Percentiles rank a stretch among this genome's conserved stretches.
Conservation (phyloP, 345 rosid genomes). For the Eucalyptus pauciflora region DNA sequence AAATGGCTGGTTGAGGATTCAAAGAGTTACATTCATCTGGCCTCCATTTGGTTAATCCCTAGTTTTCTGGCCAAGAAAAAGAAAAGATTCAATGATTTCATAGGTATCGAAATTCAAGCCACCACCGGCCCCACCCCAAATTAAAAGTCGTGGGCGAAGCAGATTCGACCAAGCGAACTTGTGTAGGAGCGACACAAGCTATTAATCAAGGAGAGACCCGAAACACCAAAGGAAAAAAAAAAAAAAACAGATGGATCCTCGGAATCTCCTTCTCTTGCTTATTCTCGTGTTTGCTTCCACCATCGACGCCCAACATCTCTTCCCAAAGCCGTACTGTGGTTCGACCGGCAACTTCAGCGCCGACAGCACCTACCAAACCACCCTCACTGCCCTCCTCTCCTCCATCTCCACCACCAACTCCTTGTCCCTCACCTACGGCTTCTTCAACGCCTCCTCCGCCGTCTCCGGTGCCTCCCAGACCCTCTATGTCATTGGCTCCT, state of each 20-base stretch:
- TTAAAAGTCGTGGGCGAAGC: too few relatives aligned
- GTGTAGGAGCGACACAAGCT: too few relatives aligned
- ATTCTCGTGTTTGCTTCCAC: neutral
- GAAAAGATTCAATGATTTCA: too few relatives aligned
- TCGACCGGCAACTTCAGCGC: neutral
- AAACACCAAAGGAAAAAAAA: too few relatives aligned
- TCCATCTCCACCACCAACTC: neutral
- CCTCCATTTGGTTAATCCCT: too few relatives aligned
- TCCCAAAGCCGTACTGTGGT: neutral
- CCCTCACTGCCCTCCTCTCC: neutral
- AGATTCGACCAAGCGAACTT: too few relatives aligned
- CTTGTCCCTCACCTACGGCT: neutral
- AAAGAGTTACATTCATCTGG: too few relatives aligned
- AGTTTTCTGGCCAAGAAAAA: too few relatives aligned
- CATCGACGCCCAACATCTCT: neutral
- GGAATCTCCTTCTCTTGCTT: neutral
- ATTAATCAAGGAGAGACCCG: too few relatives aligned
- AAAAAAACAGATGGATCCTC: neutral
- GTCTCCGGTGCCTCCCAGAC: neutral
- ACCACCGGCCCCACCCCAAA: too few relatives aligned
- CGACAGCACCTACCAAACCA: neutral
- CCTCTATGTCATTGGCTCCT: neutral
- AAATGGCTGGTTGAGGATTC: too few relatives aligned
- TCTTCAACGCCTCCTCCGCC: neutral
- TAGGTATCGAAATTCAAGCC: too few relatives aligned